Base-by-base conservation (phyloP, 2,329 filamentous ascomycete species). In the Cercospora sp. region DNA sequence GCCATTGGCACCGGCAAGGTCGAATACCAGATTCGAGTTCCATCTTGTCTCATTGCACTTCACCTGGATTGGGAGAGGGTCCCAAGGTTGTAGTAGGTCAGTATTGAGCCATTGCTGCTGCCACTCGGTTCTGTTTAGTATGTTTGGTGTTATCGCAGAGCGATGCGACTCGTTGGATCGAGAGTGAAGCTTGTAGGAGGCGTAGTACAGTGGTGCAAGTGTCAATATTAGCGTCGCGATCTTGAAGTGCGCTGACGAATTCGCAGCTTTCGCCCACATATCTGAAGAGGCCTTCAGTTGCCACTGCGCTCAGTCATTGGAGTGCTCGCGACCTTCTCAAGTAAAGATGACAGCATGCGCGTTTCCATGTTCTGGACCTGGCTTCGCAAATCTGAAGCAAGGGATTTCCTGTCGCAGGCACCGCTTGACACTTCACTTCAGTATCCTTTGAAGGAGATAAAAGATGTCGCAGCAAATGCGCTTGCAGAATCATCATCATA, bases 1-100 rank as follows among this genome's bases (percentile, higher is more conserved):
- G 2, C 81, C 83, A 3, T 78, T 72, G 7, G 77, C 74, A 18
- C 78, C 75, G 18, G 80, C 78, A 67, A 83, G 82, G 28, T 78
- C 76, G 70, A 83, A 77, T 18, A 83, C 72, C 55, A 83, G 69
- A 1, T 78, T 79, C 2, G 76, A 73, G 1, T 74, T 77, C 81
- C 81, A 84, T 18, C 65, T 75, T 64, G 73, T 81, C 64, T 69
- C 73, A 28, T 70, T 73, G 72, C 80, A 84, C 48, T 58, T 66
- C 18, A 28, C n/a, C n/a, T 63, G 42, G 3, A 74, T 64, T 5
- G 67, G 55, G 16, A 66, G 60, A 2, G 65, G 61, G 42, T 70
- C 67, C n/a, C 68, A 67, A 3, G 69, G 57, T 20, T 65, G 62
- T 2, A 71, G 67, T 10, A 70, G 55, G 53, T 71, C 60, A 6